Conservation (phyloP, 23 red algal genomes). For the Pyropia yezoensis region DNA sequence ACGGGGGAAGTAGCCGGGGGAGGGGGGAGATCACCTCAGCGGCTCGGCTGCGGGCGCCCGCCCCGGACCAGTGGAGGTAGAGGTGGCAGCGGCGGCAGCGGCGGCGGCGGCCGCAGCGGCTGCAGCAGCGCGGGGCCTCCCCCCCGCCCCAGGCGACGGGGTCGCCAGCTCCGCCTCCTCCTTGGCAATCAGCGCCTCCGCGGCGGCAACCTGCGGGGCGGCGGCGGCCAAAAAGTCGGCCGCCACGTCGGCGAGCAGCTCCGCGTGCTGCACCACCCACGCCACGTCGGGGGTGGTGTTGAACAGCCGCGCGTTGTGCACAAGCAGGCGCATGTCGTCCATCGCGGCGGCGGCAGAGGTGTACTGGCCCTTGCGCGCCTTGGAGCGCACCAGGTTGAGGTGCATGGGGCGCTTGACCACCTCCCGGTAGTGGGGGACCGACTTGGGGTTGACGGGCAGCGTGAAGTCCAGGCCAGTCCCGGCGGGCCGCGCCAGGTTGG, state of each 20-base stretch:
- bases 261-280: slow-evolving; percentile 95
- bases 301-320: slow-evolving; percentile 57
- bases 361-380: slow-evolving; percentile 39
- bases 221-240: slow-evolving; percentile 38
- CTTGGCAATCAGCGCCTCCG: slow-evolving; percentile 46
- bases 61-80: no score
- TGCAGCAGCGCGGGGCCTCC: no score
- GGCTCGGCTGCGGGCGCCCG: no score
- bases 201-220: slow-evolving; percentile 40
- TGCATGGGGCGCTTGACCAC: slow-evolving; percentile 73
- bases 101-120: no score
- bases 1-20: no score
- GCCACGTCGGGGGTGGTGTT: slow-evolving; percentile 69
- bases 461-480: slow-evolving; percentile 66
- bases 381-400: slow-evolving; percentile 48
- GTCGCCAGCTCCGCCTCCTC: slow-evolving; percentile 28
- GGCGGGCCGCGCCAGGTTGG: slow-evolving; percentile 35
- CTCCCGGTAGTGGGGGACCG: slow-evolving; percentile 41
- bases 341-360: slow-evolving; percentile 50
- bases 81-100: no score
- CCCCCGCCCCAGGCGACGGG: no score
- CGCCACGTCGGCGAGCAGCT: slow-evolving; percentile 68
- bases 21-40: no score
- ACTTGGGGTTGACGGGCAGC: slow-evolving; percentile 49
- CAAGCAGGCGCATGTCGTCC: slow-evolving; percentile 67